Evolutionary conservation across 805 yeast genomes (phyloP).

Genomic region (Nakazawaea peltata): DNA sequence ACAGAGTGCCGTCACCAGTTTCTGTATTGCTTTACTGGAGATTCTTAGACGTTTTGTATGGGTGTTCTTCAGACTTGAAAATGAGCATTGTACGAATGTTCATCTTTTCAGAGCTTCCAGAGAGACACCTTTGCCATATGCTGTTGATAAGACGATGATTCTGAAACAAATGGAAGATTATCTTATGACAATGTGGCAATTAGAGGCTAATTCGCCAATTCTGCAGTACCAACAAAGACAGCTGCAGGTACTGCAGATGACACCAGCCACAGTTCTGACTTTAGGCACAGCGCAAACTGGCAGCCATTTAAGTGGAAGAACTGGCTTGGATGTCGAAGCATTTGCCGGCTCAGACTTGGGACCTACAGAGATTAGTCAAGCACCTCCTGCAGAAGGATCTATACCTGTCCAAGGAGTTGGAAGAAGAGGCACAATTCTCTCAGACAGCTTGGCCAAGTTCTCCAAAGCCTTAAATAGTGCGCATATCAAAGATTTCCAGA

Average conservation of each 20-base stretch:
- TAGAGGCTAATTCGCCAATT: background rate
- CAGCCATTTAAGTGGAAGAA: background rate
- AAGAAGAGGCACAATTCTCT: constrained; percentile 5
- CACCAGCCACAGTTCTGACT: background rate
- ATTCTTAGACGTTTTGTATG: constrained; percentile 77
- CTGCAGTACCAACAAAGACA: background rate
- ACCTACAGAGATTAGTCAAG: no score
- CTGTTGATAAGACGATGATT: constrained; percentile 27
- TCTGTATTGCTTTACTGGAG: constrained; percentile 77
- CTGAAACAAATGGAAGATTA: background rate
- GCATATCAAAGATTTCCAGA: constrained; percentile 80
- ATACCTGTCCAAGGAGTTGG: no score
- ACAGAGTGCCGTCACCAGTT: constrained; percentile 84
- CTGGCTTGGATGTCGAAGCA: background rate
- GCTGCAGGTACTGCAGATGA: background rate
- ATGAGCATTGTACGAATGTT: constrained; percentile 91
- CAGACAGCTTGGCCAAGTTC: constrained; percentile 30
- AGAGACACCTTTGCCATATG: constrained; percentile 81
- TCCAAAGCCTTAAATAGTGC: constrained; percentile 60
- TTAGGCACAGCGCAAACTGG: background rate
- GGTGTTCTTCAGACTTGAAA: constrained; percentile 90
- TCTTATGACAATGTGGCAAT: no score
- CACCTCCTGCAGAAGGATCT: no score
- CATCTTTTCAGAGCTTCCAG: constrained; percentile 79
- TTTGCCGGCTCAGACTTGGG: no score